Evolutionary conservation across 2,329 filamentous ascomycete genomes (phyloP).

Genomic region (Claviceps capensis): DNA sequence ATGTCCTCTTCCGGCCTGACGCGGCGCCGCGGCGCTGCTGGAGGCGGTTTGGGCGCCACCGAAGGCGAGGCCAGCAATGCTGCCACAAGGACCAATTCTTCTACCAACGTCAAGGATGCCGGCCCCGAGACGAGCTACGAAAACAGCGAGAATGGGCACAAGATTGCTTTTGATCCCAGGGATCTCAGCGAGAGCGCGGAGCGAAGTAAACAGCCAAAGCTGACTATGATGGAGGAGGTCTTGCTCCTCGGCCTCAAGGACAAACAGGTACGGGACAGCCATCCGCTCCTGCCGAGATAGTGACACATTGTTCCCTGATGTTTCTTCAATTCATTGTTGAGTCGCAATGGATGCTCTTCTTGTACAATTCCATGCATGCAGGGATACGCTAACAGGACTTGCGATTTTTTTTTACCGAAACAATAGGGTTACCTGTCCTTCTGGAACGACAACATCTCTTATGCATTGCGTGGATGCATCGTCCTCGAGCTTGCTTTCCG

Average conservation of each 20-base stretch:
- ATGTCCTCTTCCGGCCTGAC: conserved; percentile 41
- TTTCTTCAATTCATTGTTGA: background rate
- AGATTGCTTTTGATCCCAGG: conserved; percentile 93
- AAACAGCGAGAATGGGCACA: conserved; percentile 88
- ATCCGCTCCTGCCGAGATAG: background rate
- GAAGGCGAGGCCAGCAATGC: conserved; percentile 43
- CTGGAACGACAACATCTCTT: conserved; percentile 99
- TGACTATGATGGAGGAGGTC: conserved; percentile 98
- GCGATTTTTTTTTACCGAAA: background rate
- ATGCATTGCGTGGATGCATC: conserved; percentile 92
- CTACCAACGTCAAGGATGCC: conserved; percentile 38
- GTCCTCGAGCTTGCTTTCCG: conserved; percentile 95
- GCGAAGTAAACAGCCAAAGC: conserved; percentile 91
- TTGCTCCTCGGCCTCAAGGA: conserved; percentile 92
- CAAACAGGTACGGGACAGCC: conserved; percentile 64
- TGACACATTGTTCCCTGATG: background rate
- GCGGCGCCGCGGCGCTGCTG: conserved; percentile 57
- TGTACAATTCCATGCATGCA: background rate
- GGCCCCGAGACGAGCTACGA: conserved; percentile 74
- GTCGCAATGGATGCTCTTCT: background rate
- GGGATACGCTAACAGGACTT: conserved; percentile 4
- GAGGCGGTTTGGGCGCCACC: conserved; percentile 39
- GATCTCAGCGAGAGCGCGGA: conserved; percentile 96
- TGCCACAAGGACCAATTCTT: conserved; percentile 44
- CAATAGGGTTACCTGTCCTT: conserved; percentile 89